A percentile compares a stretch with the other conserved stretches of the same genome.
Conservation (phyloP, 306 rosid genomes). For the Begonia masoniana region DNA sequence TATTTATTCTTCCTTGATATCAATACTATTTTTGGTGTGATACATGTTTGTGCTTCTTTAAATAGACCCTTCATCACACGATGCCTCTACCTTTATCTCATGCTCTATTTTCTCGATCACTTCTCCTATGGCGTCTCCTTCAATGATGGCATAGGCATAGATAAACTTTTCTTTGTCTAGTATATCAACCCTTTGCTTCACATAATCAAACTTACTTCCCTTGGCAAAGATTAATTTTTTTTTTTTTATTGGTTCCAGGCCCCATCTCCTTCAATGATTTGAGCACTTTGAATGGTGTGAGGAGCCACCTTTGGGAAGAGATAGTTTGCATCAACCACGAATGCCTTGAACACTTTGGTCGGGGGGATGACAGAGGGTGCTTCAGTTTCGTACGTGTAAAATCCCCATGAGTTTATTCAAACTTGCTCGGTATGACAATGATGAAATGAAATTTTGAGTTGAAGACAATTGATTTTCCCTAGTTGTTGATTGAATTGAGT, state of each 20-base stretch:
- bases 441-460: no score
- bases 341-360: slow-evolving; percentile 35
- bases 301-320: slow-evolving; percentile 30
- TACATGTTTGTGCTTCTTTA: no score
- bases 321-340: slow-evolving; percentile 17
- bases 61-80: background rate
- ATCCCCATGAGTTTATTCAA: no score
- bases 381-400: no score
- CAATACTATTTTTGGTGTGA: no score
- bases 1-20: slow-evolving; percentile 1
- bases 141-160: slow-evolving; percentile 34
- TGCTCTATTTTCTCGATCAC: slow-evolving; percentile 22
- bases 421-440: no score
- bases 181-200: slow-evolving; percentile 32
- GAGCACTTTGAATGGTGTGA: slow-evolving; percentile 17
- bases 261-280: slow-evolving; percentile 37
- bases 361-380: slow-evolving; percentile 22
- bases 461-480: no score
- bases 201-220: slow-evolving; percentile 21
- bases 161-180: slow-evolving; percentile 21
- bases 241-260: slow-evolving; percentile 43
- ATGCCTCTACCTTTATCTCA: background rate
- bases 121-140: slow-evolving; percentile 25
- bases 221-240: slow-evolving; percentile 15
- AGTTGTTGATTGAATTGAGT: no score